These are phyloP conservation scores for Yamadazyma akitaensis DNA, from an alignment of 805 yeast species.

Conservation along the genomic window DNA sequence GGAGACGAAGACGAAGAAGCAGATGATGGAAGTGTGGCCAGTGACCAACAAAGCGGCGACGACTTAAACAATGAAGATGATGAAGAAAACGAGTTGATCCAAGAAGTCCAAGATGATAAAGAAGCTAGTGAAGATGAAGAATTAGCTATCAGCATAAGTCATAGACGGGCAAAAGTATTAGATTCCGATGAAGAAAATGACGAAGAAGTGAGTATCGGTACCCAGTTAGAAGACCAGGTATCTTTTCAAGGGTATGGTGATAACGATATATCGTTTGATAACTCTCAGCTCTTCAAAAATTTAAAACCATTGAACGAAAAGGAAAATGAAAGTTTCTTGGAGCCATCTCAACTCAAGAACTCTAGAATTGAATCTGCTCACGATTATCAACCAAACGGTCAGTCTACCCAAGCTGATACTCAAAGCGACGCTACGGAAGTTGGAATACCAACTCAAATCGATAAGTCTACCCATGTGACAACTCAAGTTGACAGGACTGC, in stretches of 20 bases:
- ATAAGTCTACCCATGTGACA: background rate
- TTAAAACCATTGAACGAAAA: conserved; percentile 3
- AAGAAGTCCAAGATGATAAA: background rate
- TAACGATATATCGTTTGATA: conserved; percentile 6
- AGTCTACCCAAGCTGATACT: background rate
- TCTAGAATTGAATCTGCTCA: background rate
- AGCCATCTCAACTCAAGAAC: conserved; percentile 3
- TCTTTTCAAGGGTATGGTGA: background rate
- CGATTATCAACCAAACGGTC: background rate
- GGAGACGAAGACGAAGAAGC: conserved; percentile 18
- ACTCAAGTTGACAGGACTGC: conserved; percentile 4
- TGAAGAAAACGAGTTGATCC: conserved; percentile 7
- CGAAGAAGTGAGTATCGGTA: background rate
- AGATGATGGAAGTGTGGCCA: conserved; percentile 13
- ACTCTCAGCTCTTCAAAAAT: conserved; percentile 13
- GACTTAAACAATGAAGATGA: conserved; percentile 16
- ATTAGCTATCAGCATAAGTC: conserved; percentile 14
- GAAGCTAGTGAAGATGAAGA: conserved; percentile 17
- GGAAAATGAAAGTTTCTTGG: conserved; percentile 1
- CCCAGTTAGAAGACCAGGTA: conserved; percentile 1
- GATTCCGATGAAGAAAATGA: conserved; percentile 17
- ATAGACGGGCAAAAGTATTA: conserved; percentile 5
- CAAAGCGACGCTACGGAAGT: background rate
- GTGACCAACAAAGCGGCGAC: conserved; percentile 9
- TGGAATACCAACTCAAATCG: conserved; percentile 3